Base-by-base conservation (phyloP, 441 rosid species). In the Eutrema salsugineum region DNA sequence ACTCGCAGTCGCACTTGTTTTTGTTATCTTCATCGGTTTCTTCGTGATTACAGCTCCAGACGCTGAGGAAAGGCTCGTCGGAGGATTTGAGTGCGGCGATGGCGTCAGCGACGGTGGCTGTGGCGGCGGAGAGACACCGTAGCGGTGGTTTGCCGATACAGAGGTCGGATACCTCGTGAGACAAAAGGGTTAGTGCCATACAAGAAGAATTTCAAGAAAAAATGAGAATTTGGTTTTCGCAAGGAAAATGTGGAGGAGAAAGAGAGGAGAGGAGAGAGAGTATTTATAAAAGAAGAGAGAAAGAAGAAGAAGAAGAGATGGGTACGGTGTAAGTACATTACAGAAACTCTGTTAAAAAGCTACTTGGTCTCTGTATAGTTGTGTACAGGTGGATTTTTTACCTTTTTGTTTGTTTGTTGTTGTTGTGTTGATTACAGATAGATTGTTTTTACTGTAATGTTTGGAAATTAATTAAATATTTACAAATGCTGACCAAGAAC, bases 81-180 rank as follows among this genome's bases (percentile, higher is more conserved):
- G 84, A 85, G 70, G 65, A 75, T 46, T 79, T 90, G 49, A 92
- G 80, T 11, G 81, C 86, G 15, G 78, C 57, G 19, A 92, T 70
- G 3, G 84, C 89, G 51, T 88, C 90, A 3, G 87, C 70, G 7
- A 90, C 42, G 68, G 94, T 79, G 66, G 91, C 79, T 27, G 85
- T 42, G 22, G 57, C 44, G 50, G 61, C 59, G 20, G 91, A 63
- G 12, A 92, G 89, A 27, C 84, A 81, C 62, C 82, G 82, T 77
- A 92, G 75, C 1, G 94, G 85, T 5, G 96, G 97, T 78, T 92
- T 92, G 73, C 96, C 97, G 15, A 92, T 86, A 64, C 97, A 92
- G 77, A 92, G 91, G 77, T 92, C 94, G 30, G 96, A 84, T 71
- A 92, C 68, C 76, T 81, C 86, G 60, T 74, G 85, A 1, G 84